A percentile compares a stretch with the other conserved stretches of the same genome.
These are phyloP conservation scores for Pestalotiopsis sp. DNA, from an alignment of 2,329 filamentous ascomycete species.

Conservation along the genomic window DNA sequence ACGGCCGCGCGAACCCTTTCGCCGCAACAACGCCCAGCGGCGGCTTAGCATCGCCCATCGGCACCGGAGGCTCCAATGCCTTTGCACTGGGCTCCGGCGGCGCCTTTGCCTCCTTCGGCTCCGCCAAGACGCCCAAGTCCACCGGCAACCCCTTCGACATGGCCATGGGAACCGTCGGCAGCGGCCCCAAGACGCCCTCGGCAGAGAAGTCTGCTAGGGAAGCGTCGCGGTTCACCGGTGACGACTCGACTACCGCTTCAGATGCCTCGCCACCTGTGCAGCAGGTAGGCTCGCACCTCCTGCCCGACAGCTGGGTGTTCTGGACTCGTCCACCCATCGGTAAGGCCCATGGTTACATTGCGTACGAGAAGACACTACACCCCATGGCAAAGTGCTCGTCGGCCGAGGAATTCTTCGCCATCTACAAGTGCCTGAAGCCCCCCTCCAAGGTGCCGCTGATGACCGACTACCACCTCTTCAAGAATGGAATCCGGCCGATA, in stretches of 20 bases:
- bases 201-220: slow-evolving; percentile 66
- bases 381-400: slow-evolving; percentile 81
- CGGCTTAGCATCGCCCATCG: slow-evolving; percentile 74
- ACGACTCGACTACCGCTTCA: slow-evolving; percentile 44
- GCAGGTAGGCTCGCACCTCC: slow-evolving; percentile 50
- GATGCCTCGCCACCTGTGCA: neutral
- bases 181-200: slow-evolving; percentile 53
- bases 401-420: slow-evolving; percentile 87
- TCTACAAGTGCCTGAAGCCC: slow-evolving; percentile 87
- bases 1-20: slow-evolving; percentile 80
- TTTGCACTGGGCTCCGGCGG: slow-evolving; percentile 88
- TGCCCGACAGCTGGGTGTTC: slow-evolving; percentile 91
- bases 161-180: slow-evolving; percentile 54
- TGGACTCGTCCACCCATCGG: slow-evolving; percentile 97
- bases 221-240: slow-evolving; percentile 28
- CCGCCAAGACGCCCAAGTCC: slow-evolving; percentile 85
- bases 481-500: slow-evolving; percentile 91
- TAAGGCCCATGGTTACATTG: slow-evolving; percentile 83
- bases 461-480: slow-evolving; percentile 98
- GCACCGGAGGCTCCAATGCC: slow-evolving; percentile 69
- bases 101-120: slow-evolving; percentile 94
- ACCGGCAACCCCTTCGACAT: slow-evolving; percentile 80
- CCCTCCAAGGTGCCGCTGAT: slow-evolving; percentile 88
- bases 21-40: slow-evolving; percentile 71
- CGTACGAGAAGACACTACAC: slow-evolving; percentile 96